Percentiles rank a stretch among this genome's conserved stretches.
Conservation (phyloP, 2,329 filamentous ascomycete genomes). For the Paramyrothecium roridum region DNA sequence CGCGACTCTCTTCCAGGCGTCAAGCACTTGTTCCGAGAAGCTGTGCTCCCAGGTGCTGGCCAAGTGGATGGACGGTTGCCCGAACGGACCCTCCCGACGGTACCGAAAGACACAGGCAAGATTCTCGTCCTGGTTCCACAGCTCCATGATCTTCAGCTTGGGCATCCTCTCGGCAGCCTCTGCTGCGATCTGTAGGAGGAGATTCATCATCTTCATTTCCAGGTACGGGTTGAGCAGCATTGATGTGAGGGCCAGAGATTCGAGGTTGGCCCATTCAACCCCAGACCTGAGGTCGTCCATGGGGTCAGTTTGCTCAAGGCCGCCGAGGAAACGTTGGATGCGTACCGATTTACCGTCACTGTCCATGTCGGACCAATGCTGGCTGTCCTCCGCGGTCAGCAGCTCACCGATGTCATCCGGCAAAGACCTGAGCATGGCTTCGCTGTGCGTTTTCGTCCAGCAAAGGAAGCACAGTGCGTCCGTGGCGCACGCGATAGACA, state of each 20-base stretch:
- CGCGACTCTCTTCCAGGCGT: background rate
- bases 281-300: no score
- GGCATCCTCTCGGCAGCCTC: background rate
- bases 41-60: background rate
- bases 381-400: no score
- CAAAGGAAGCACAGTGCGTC: no score
- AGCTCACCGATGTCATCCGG: no score
- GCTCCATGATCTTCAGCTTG: background rate
- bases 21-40: background rate
- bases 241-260: background rate
- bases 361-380: no score
- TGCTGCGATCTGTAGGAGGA: background rate
- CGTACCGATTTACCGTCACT: no score
- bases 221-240: background rate
- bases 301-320: no score
- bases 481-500: no score
- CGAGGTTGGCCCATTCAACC: no score
- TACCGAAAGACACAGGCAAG: background rate
- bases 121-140: background rate
- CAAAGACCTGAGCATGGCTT: no score
- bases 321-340: no score
- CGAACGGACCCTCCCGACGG: background rate
- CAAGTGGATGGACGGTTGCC: background rate
- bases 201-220: background rate
- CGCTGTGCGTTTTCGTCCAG: no score